Conservation (phyloP, 2,329 filamentous ascomycete genomes). For the Cercospora sojina region DNA sequence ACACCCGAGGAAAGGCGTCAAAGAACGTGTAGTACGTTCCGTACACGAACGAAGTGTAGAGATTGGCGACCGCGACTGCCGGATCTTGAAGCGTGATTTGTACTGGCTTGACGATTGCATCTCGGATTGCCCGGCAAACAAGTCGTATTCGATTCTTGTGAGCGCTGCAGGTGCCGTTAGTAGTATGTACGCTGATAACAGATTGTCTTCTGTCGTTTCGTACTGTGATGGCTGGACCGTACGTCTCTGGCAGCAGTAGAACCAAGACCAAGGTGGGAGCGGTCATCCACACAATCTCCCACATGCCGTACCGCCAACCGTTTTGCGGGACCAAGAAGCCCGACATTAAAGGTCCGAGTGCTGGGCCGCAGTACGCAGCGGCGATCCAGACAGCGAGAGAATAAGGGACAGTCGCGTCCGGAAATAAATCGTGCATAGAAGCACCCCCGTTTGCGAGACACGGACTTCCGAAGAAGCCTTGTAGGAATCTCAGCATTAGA, state of each 20-base stretch:
- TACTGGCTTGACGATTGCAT: conserved; percentile 61
- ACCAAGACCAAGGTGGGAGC: conserved; percentile 57
- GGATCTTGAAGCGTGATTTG: conserved; percentile 50
- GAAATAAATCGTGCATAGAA: conserved; percentile 42
- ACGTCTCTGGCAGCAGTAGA: conserved; percentile 59
- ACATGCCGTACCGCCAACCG: conserved; percentile 61
- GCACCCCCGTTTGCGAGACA: conserved; percentile 59
- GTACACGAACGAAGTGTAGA: conserved; percentile 63
- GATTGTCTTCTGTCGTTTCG: conserved; percentile 43
- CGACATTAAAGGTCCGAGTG: conserved; percentile 59
- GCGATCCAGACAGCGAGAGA: conserved; percentile 45
- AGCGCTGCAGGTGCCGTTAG: conserved; percentile 54
- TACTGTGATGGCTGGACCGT: not conserved
- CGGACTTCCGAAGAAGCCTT: conserved; percentile 65
- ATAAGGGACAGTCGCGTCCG: conserved; percentile 47
- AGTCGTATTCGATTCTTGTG: conserved; percentile 26
- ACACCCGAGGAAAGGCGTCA: conserved; percentile 66
- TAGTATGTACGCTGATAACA: conserved; percentile 51
- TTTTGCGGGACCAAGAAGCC: conserved; percentile 58
- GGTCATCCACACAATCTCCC: conserved; percentile 62
- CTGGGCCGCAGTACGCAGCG: conserved; percentile 46
- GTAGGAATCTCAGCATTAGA: conserved; percentile 61
- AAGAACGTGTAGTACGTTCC: conserved; percentile 63
- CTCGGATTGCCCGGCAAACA: conserved; percentile 29
- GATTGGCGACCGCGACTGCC: conserved; percentile 60